Evolutionary conservation across 345 rosid species (phyloP), one percentile per base, ranked within the genome.

Genomic region (Eutrema yunnanense): DNA sequence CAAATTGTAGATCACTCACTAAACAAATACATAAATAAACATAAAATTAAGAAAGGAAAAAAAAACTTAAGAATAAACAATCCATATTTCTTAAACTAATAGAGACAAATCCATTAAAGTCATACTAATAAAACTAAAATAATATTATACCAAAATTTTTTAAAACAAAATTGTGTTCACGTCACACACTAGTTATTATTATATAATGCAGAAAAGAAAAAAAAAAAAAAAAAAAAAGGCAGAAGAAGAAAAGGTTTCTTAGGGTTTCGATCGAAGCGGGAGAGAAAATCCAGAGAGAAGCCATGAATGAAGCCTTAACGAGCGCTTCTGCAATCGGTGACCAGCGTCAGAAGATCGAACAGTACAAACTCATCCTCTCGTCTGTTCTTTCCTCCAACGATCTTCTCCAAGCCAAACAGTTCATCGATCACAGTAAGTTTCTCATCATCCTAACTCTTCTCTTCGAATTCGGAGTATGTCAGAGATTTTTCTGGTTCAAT

Each of bases 341-440:
- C 80, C 99, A 92, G 87, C 91, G 99, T 83, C 96, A 88, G 80
- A 95, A 90, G 87, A 95, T 95, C 81, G 99, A 95, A 76, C 97
- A 92, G 85, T 95, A 95, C 85, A 89, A 95, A 83, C 88, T 82
- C 76, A 92, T 95, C 70, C 87, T 95, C 52, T 81, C 96, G 46
- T 77, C 96, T 55, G 96, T 95, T 29, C 79, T 92, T 67, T 86
- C 97, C 8, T 92, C 96, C 10, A 90, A 86, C 80, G 90, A 95
- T 78, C 80, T 92, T 70, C 77, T 65, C 60, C 97, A 77, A 68
- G 86, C 97, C n/a, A 85, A 86, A 87, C 86, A 80, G 55, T 95
- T 92, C 81, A 89, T 92, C 77, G 96, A 92, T 83, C 99, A 95
- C 79, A 75, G 99, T 89, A 65, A 50, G 12, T 13, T 53, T 65